phyloP scores from a whole-genome alignment of 2,329 filamentous ascomycete genomes.

The Escovopsis sp. region DNA sequence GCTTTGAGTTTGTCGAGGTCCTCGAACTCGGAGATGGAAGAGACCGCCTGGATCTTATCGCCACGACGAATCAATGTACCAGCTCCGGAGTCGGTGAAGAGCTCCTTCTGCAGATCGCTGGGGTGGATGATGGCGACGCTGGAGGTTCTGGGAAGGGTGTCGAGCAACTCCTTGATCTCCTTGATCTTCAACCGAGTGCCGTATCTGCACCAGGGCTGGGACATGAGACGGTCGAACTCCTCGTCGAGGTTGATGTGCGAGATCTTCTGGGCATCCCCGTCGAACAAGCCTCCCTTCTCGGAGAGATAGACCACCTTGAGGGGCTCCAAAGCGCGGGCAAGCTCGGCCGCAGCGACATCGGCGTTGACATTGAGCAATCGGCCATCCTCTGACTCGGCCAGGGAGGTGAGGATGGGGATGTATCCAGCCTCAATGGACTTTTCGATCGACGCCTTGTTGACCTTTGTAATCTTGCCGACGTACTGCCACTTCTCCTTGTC shows the following conservation, averaged over 20 bases:
- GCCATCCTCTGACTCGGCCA: slow-evolving; percentile 85
- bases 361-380: slow-evolving; percentile 96
- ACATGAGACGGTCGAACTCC: slow-evolving; percentile 87
- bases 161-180: slow-evolving; percentile 88
- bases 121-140: slow-evolving; percentile 97
- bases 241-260: slow-evolving; percentile 95
- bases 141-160: slow-evolving; percentile 76
- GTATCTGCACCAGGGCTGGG: slow-evolving; percentile 86
- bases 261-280: slow-evolving; percentile 88
- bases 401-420: slow-evolving; percentile 85
- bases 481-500: slow-evolving; percentile 94
- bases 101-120: slow-evolving; percentile 85
- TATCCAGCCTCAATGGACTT: slow-evolving; percentile 82
- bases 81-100: slow-evolving; percentile 91
- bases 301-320: slow-evolving; percentile 98
- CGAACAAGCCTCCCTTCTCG: slow-evolving; percentile 92
- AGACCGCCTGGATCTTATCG: slow-evolving; percentile 69
- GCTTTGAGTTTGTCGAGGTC: slow-evolving; percentile 67
- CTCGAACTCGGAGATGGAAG: slow-evolving; percentile 57
- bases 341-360: slow-evolving; percentile 86
- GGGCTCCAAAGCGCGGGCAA: slow-evolving; percentile 77
- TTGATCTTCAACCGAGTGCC: slow-evolving; percentile 94
- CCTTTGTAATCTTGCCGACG: slow-evolving; percentile 87
- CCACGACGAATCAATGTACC: slow-evolving; percentile 86
- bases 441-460: slow-evolving; percentile 83